phyloP scores from a whole-genome alignment of 2,329 filamentous ascomycete species.

The Hymenotorrendiella dingleyae region DNA sequence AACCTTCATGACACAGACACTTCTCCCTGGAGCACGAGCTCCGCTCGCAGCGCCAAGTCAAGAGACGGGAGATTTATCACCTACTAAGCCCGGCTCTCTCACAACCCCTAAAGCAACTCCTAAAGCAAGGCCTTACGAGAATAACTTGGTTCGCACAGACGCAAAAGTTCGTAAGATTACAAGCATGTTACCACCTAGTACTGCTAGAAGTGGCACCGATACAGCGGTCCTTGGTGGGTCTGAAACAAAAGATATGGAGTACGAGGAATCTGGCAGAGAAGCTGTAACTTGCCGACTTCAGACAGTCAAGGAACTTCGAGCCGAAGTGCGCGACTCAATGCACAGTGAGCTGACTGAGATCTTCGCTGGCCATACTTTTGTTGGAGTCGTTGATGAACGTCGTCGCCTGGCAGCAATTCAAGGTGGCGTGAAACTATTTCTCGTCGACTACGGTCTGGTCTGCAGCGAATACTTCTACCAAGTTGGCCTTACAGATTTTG shows the following conservation, averaged over 20 bases:
- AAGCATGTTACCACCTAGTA: conserved; percentile 73
- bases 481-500: conserved; percentile 88
- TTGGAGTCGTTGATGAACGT: conserved; percentile 83
- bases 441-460: conserved; percentile 86
- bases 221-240: conserved; percentile 19
- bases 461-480: conserved; percentile 94
- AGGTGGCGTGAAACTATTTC: conserved; percentile 82
- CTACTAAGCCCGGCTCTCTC: conserved; percentile 15
- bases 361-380: conserved; percentile 83
- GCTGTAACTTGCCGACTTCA: conserved; percentile 65
- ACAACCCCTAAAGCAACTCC: conserved; percentile 44
- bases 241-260: conserved; percentile 51
- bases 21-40: conserved; percentile 64
- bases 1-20: conserved; percentile 88
- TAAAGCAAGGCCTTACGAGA: conserved; percentile 65
- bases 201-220: conserved; percentile 29
- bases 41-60: conserved; percentile 25
- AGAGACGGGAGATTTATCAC: conserved; percentile 11
- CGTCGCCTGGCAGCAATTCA: conserved; percentile 90
- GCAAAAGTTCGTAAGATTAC: conserved; percentile 89
- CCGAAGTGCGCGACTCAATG: conserved; percentile 72
- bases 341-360: conserved; percentile 83
- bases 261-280: conserved; percentile 66
- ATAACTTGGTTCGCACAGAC: conserved; percentile 87
- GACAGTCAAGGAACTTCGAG: conserved; percentile 81